Conservation (phyloP, 805 yeast species). For the Komagataella kurtzmanii region DNA sequence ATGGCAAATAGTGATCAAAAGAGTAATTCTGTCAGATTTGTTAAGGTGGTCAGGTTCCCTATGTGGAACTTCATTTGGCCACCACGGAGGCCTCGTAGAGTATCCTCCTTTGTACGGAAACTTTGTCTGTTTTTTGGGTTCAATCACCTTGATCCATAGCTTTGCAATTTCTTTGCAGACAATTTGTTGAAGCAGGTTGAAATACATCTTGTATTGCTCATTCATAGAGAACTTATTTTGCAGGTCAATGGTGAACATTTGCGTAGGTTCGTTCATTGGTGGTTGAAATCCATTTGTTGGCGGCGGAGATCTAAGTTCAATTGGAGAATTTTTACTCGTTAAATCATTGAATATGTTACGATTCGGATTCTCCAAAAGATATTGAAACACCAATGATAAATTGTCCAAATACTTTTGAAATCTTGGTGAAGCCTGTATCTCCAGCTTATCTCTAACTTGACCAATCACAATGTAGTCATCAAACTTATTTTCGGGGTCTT, state of each 20-base stretch:
- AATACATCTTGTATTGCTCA: slow-evolving; percentile 7
- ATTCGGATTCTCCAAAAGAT: background rate
- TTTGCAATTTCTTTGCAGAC: slow-evolving; percentile 52
- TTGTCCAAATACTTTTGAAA: background rate
- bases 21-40: slow-evolving; percentile 38
- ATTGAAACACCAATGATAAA: background rate
- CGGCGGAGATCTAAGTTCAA: background rate
- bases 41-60: slow-evolving; percentile 63
- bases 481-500: background rate
- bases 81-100: slow-evolving; percentile 46
- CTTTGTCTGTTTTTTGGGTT: slow-evolving; percentile 51
- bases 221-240: background rate
- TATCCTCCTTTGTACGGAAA: slow-evolving; percentile 49
- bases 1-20: slow-evolving; percentile 26
- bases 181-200: slow-evolving; percentile 31
- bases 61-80: slow-evolving; percentile 52
- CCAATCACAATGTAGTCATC: background rate
- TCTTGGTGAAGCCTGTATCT: background rate
- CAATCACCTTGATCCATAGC: slow-evolving; percentile 51
- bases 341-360: background rate
- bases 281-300: background rate
- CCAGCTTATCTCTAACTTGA: background rate
- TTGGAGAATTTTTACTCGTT: background rate
- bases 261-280: background rate
- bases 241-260: background rate